Evolutionary conservation across 257 asterid species (phyloP), one percentile per base, ranked within the genome.

Genomic region (Jacaranda copaia): DNA sequence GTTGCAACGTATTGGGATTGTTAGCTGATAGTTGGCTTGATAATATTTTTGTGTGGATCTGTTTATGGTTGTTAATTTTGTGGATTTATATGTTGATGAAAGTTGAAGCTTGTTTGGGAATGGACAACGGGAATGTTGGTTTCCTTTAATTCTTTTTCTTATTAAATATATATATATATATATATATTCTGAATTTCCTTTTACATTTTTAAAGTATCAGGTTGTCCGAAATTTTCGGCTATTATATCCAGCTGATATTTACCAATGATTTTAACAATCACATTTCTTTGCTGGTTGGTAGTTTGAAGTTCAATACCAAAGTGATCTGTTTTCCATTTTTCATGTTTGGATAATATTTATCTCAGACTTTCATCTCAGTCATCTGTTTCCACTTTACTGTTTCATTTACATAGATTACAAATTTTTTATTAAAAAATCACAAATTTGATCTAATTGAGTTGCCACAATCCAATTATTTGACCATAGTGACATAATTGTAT

Each of bases 1-100:
- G 51, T 25, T 13, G 58, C 72, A 19, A 13, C 55, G n/a, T 75
- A 42, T 40, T 82, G 74, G 83, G 75, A 66, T 42, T 18, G n/a
- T 57, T 13, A 36, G 53, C 40, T 78, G 12, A 13, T 72, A 19
- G n/a, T 14, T 55, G 35, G 56, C 48, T 81, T 52, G 51, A 15
- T 56, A 5, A 0, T 46, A 4, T 66, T 10, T 61, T 10, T 38
- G 12, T 16, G 25, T 15, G 73, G 80, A 80, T 85, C 80, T 25
- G 69, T 59, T 66, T 53, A 12, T 49, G 75, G 62, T 75, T 58
- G 53, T 61, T 51, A 62, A 52, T 62, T 1, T 25, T 25, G 32
- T 25, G 32, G 32, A 25, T 25, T 25, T 61, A 15, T 12, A 20
- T 40, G 60, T 70, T 73, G 35, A 38, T 38, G 45, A 14, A 59